Percentiles rank a stretch among this genome's conserved stretches.
Conservation (phyloP, 2,329 filamentous ascomycete genomes). For the Karstenula rhodostoma region DNA sequence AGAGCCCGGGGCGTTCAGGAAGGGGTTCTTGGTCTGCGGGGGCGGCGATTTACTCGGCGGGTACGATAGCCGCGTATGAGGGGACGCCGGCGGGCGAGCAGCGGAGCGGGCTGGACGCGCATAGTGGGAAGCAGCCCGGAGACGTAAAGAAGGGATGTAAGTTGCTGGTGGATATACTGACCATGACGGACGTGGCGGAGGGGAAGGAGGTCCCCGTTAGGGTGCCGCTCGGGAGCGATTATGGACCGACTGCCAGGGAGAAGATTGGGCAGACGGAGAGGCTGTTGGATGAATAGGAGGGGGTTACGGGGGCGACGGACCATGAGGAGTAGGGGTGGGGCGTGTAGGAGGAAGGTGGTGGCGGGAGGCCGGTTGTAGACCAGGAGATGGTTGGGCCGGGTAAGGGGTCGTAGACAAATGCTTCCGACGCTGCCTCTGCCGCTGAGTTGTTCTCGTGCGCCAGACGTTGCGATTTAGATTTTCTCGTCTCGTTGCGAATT, state of each 20-base stretch:
- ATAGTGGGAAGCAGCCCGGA: constrained; percentile 61
- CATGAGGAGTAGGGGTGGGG: constrained; percentile 18
- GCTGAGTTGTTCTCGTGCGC: too few species aligned
- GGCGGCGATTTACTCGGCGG: constrained; percentile 26
- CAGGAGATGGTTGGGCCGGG: too few species aligned
- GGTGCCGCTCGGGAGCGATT: constrained; percentile 64
- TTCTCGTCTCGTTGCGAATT: too few species aligned
- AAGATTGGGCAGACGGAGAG: constrained; percentile 30
- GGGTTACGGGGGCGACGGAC: constrained; percentile 32
- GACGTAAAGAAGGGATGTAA: constrained; percentile 63
- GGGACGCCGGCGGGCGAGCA: constrained; percentile 45
- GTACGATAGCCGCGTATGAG: constrained; percentile 40
- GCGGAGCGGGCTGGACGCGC: constrained; percentile 43
- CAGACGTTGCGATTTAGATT: too few species aligned
- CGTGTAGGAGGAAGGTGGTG: not conserved
- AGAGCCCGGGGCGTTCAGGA: constrained; percentile 62
- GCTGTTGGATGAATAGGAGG: constrained; percentile 51
- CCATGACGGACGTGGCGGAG: constrained; percentile 56
- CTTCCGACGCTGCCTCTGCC: too few species aligned
- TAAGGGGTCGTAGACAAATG: too few species aligned
- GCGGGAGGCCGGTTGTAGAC: not conserved
- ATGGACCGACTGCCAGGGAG: constrained; percentile 22
- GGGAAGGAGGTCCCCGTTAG: constrained; percentile 62
- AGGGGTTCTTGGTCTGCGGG: constrained; percentile 54
- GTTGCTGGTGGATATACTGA: constrained; percentile 65